Evolutionary conservation across 2,329 filamentous ascomycete genomes (phyloP).

Genomic region (Claviceps spartinae): DNA sequence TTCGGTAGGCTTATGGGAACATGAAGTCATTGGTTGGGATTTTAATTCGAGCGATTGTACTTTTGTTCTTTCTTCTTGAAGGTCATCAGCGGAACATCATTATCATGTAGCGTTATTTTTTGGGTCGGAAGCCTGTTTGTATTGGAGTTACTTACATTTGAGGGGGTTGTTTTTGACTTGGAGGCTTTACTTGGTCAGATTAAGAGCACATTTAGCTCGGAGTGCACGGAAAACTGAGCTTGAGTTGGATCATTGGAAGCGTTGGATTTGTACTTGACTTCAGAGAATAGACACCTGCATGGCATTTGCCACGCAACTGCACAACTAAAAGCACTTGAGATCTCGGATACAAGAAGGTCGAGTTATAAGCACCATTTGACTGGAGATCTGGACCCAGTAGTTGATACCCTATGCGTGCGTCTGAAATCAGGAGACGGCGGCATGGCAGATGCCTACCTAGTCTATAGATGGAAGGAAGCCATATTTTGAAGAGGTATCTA

Average conservation of each 20-base stretch:
- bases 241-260: not conserved
- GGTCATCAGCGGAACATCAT: not conserved
- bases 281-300: not conserved
- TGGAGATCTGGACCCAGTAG: too few species aligned
- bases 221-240: not conserved
- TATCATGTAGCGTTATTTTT: not conserved
- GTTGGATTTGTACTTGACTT: not conserved
- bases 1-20: not conserved
- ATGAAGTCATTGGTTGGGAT: not conserved
- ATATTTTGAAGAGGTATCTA: too few species aligned
- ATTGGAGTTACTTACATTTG: not conserved
- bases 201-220: not conserved
- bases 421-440: too few species aligned
- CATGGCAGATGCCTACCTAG: too few species aligned
- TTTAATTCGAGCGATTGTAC: not conserved
- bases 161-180: not conserved
- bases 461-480: too few species aligned
- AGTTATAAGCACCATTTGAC: too few species aligned
- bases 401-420: too few species aligned
- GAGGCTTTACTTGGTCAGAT: not conserved
- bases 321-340: too few species aligned
- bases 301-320: not conserved
- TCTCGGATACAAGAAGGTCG: too few species aligned
- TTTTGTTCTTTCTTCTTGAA: not conserved
- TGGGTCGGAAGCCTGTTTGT: not conserved